phyloP scores from a whole-genome alignment of 148 eudicot genomes.

The Diospyros lotus region DNA sequence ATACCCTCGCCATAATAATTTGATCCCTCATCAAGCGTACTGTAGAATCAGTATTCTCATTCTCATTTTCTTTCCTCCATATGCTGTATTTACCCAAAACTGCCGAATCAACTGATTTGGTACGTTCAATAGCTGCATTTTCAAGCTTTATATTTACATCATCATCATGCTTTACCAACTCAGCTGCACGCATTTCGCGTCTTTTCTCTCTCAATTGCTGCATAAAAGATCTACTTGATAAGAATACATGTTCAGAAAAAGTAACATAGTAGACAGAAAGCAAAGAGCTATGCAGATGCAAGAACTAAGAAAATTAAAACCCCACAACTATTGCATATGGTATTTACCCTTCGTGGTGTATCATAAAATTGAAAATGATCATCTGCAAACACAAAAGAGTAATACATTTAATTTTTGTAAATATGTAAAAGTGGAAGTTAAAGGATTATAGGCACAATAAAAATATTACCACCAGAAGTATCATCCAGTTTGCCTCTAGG shows the following conservation, averaged over 20 bases:
- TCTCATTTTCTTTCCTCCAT: conserved; percentile 92
- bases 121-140: conserved; percentile 89
- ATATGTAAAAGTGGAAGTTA: not conserved
- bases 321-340: too few relatives aligned
- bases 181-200: conserved; percentile 83
- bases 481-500: conserved; percentile 36
- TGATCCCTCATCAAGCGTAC: conserved; percentile 93
- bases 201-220: conserved; percentile 74
- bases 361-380: conserved; percentile 47
- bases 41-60: conserved; percentile 79
- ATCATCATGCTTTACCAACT: conserved; percentile 71
- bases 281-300: not conserved
- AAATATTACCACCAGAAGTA: conserved; percentile 36
- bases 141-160: conserved; percentile 81
- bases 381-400: conserved; percentile 33
- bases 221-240: conserved; percentile 18
- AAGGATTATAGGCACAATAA: conserved; percentile 6
- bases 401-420: not conserved
- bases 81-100: conserved; percentile 88
- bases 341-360: conserved; percentile 76
- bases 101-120: conserved; percentile 92
- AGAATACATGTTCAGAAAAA: not conserved
- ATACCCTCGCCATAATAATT: conserved; percentile 90
- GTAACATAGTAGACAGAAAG: not conserved
- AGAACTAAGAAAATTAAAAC: too few relatives aligned